Base-by-base conservation (phyloP, 352 stramenopile genomes). In the Thraustochytrium sp. region DNA sequence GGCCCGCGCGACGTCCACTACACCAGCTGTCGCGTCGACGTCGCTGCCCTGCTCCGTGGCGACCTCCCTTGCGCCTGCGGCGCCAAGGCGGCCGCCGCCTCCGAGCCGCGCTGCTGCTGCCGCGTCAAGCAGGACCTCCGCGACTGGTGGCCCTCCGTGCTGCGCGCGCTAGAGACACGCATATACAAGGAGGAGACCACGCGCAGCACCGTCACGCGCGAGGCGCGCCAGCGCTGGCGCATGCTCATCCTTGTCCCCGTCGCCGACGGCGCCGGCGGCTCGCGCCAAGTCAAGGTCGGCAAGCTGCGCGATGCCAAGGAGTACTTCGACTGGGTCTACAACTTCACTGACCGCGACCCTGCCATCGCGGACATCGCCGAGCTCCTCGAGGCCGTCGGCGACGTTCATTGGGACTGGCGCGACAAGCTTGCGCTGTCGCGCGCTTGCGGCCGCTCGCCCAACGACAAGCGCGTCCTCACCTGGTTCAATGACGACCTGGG, bases 1-100 rank as follows among this genome's bases (percentile, higher is more conserved):
- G 82, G 78, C 49, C 82, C 82, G 31, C 73, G 75, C n/a, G 90
- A 94, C 82, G 78, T 87, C 64, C 88, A 88, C 86, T 93, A 89
- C 87, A 88, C 84, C 40, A 76, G 89, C 85, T 65, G 86, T 49
- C 11, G 76, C 23, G 31, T 94, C 3, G 29, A 59, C 38, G 26
- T 34, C 26, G 26, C 21, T 2, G 44, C 3, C 9, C 5, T 75
- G 11, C 40, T 56, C 53, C 5, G 31, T 3, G 56, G 82, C 53
- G 53, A 34, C 21, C 11, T 4, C 11, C 36, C 13, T 1, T 84
- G 62, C 44, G 23, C 55, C 5, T 84, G 75, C 49, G 62, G 62
- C 53, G 5, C 5, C 5, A 23, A 5, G 5, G 11, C 54, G 18
- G 54, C 26, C 5, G 54, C 5, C 5, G 21, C 26, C 26, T n/a